Percentiles rank a stretch among this genome's conserved stretches.
phyloP scores from a whole-genome alignment of 2,329 filamentous ascomycete genomes.

The Ophiostoma tasmaniense region DNA sequence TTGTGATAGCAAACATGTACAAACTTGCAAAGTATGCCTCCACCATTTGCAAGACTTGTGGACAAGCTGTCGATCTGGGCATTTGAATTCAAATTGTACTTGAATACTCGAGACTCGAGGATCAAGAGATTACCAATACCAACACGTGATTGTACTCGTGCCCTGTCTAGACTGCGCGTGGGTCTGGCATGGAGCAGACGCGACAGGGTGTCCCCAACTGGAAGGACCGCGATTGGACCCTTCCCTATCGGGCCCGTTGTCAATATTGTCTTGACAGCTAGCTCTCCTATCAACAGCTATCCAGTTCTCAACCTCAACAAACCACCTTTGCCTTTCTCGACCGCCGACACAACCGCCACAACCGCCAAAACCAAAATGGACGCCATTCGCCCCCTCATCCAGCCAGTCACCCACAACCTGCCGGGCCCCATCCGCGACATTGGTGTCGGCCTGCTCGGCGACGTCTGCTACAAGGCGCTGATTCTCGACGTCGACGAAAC shows the following conservation, averaged over 20 bases:
- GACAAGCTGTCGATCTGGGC: not conserved
- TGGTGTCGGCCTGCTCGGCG: conserved; percentile 71
- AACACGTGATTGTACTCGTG: not conserved
- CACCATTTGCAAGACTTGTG: too few relatives aligned
- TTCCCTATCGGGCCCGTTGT: not conserved
- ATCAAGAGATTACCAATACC: not conserved
- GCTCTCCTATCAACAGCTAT: not conserved
- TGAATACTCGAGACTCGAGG: not conserved
- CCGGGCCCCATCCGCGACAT: conserved; percentile 67
- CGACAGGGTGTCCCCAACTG: conserved; percentile 13
- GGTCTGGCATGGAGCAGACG: conserved; percentile 8
- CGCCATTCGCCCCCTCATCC: conserved; percentile 50
- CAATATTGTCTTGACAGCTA: not conserved
- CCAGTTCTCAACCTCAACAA: not conserved
- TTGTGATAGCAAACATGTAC: too few relatives aligned
- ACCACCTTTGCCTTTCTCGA: too few relatives aligned
- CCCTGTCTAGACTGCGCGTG: not conserved
- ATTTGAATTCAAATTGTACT: too few relatives aligned
- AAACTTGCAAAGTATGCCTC: too few relatives aligned
- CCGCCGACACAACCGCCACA: not conserved
- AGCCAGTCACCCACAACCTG: conserved; percentile 63
- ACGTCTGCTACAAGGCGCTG: conserved; percentile 75
- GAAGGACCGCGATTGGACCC: conserved; percentile 1
- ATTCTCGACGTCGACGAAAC: conserved; percentile 76
- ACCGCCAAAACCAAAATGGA: conserved; percentile 42